Conservation (phyloP, 2,329 filamentous ascomycete genomes). For the Alternaria angustiovoidea region DNA sequence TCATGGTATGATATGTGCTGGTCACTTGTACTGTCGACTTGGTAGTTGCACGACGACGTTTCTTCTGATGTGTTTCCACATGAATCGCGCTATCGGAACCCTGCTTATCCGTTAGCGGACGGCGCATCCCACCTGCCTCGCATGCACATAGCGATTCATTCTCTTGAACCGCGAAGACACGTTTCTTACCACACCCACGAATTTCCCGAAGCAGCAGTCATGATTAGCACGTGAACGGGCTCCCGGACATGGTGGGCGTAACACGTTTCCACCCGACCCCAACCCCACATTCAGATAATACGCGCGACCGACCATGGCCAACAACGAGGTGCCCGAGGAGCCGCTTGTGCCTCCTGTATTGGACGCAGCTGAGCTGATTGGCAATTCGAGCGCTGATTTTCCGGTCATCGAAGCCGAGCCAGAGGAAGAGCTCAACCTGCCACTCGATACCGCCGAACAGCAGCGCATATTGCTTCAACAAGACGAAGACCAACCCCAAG, state of each 20-base stretch:
- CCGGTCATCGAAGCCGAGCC: slow-evolving; percentile 45
- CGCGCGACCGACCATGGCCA: slow-evolving; percentile 37
- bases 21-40: neutral
- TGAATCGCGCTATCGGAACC: slow-evolving; percentile 10
- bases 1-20: neutral
- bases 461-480: slow-evolving; percentile 43
- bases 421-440: slow-evolving; percentile 43
- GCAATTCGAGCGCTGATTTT: slow-evolving; percentile 37
- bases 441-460: slow-evolving; percentile 49
- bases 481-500: slow-evolving; percentile 18
- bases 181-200: neutral
- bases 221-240: slow-evolving; percentile 30
- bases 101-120: slow-evolving; percentile 24
- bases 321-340: slow-evolving; percentile 33
- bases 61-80: neutral
- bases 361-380: slow-evolving; percentile 50
- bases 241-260: slow-evolving; percentile 36
- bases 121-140: slow-evolving; percentile 20
- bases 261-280: slow-evolving; percentile 24
- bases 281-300: slow-evolving; percentile 19
- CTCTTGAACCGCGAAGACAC: slow-evolving; percentile 12
- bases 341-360: slow-evolving; percentile 47
- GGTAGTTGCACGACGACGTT: neutral
- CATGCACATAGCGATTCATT: slow-evolving; percentile 16
- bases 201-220: slow-evolving; percentile 11